phyloP scores from a whole-genome alignment of 164 flowering plant genomes.

The Liquidambar formosana region DNA sequence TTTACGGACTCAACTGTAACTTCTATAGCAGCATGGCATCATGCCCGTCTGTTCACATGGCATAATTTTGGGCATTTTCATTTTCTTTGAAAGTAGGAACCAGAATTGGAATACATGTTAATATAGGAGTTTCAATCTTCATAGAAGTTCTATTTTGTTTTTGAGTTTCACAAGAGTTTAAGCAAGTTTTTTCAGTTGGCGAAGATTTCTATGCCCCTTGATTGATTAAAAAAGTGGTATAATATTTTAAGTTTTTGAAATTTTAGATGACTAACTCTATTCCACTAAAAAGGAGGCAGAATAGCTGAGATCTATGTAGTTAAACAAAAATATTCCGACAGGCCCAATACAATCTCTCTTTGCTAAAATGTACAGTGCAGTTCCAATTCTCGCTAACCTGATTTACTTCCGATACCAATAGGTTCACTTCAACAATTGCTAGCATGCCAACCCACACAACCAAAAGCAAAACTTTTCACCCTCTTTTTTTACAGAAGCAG shows the following conservation, averaged over 20 bases:
- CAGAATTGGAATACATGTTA: too few species aligned
- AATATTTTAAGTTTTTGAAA: neutral
- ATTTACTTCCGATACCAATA: neutral
- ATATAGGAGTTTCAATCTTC: too few species aligned
- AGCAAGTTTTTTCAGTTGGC: too few species aligned
- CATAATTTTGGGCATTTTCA: too few species aligned
- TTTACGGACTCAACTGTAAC: too few species aligned
- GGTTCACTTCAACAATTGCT: neutral
- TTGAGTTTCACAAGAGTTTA: too few species aligned
- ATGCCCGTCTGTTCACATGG: too few species aligned
- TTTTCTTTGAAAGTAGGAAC: too few species aligned
- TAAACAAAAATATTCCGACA: neutral
- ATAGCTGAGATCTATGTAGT: neutral
- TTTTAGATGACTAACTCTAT: neutral
- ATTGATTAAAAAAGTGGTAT: too few species aligned
- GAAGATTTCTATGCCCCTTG: too few species aligned
- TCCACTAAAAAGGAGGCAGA: neutral
- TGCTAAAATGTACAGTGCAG: neutral
- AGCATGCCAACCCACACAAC: neutral
- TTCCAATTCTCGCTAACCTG: neutral
- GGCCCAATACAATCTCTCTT: neutral
- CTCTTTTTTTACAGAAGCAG: neutral
- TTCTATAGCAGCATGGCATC: too few species aligned
- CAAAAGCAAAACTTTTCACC: neutral
- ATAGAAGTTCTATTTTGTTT: too few species aligned